Evolutionary conservation across 2,329 filamentous ascomycete species (phyloP).

Genomic region (Monilinia polystroma): DNA sequence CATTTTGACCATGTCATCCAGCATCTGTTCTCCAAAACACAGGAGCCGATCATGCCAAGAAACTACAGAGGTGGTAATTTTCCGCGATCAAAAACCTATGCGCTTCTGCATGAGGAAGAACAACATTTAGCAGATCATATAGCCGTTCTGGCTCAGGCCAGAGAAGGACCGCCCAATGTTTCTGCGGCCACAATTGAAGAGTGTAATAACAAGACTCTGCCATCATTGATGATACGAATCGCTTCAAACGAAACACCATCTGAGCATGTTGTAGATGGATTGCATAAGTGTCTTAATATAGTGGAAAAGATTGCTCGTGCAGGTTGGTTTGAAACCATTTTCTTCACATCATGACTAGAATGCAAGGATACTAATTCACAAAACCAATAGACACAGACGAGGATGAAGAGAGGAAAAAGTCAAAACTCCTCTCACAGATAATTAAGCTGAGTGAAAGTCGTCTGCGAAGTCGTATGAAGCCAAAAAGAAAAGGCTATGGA

Average conservation of each 20-base stretch:
- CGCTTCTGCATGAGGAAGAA: slow-evolving; percentile 28
- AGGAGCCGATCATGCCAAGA: not conserved
- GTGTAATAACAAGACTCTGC: too few relatives aligned
- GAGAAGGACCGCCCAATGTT: not conserved
- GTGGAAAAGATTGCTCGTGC: not conserved
- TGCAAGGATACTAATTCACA: too few relatives aligned
- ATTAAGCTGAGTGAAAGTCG: too few relatives aligned
- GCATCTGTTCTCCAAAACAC: not conserved
- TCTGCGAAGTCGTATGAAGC: too few relatives aligned
- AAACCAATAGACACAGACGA: not conserved
- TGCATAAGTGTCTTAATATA: not conserved
- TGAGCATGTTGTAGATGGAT: not conserved
- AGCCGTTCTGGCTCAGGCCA: not conserved
- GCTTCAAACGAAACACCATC: not conserved
- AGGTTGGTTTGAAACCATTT: not conserved
- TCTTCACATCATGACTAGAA: too few relatives aligned
- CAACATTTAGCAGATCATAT: slow-evolving; percentile 31
- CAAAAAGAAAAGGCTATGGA: too few relatives aligned
- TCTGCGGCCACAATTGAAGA: not conserved
- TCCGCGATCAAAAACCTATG: not conserved
- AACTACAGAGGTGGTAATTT: slow-evolving; percentile 5
- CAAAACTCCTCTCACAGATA: too few relatives aligned
- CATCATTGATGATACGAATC: not conserved
- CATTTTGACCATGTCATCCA: not conserved
- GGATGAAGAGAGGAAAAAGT: not conserved